These are phyloP conservation scores for Solanum dulcamara DNA, from an alignment of 257 asterid species.

Conservation along the genomic window DNA sequence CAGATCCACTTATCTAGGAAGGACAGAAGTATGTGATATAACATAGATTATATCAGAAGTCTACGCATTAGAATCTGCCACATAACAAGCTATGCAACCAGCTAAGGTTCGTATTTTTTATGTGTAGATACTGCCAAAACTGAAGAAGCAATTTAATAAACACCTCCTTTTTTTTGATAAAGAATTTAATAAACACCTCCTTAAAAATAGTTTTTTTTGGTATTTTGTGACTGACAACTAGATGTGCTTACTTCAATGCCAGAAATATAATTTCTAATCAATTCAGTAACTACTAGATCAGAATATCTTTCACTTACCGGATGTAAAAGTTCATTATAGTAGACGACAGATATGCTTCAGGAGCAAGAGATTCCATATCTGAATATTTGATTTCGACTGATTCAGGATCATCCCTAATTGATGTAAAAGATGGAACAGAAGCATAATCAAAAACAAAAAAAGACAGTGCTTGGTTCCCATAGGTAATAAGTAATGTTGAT, in stretches of 20 bases:
- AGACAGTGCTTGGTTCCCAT: not conserved
- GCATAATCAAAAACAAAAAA: not conserved
- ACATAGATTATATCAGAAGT: not conserved
- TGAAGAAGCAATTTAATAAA: not conserved
- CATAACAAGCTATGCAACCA: not conserved
- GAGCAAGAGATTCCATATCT: conserved; percentile 70
- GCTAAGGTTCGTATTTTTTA: not conserved
- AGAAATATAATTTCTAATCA: conserved; percentile 62
- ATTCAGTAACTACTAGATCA: not conserved
- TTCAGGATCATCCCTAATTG: conserved; percentile 56
- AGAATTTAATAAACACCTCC: not conserved
- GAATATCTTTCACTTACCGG: conserved; percentile 35
- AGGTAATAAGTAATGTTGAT: not conserved
- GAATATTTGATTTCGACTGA: conserved; percentile 52
- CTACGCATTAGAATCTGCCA: not conserved
- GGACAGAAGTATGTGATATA: not conserved
- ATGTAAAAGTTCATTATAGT: conserved; percentile 71
- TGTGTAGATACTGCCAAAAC: not conserved
- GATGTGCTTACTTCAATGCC: conserved; percentile 11
- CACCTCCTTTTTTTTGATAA: no score
- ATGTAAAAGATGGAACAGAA: not conserved
- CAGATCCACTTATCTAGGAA: not conserved
- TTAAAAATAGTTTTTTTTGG: not conserved
- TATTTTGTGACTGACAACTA: not conserved
- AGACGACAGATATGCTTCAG: conserved; percentile 69